Evolutionary conservation across 495 filamentous ascomycete genomes (phyloP).

Genomic region (Cladorrhinum samala): DNA sequence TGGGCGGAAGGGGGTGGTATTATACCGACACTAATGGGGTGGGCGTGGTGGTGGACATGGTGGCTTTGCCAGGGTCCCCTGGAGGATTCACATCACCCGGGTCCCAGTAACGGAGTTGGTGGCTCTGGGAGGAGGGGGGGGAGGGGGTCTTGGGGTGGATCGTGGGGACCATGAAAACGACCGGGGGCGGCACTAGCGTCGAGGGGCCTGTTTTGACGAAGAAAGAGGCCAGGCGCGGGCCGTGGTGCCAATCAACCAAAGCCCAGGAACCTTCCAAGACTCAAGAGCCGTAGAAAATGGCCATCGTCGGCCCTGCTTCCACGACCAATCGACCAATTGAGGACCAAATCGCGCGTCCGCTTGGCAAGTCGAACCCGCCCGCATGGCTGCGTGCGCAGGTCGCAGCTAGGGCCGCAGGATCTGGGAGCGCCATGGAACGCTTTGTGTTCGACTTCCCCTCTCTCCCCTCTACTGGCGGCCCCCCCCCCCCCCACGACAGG

Average conservation of each 20-base stretch:
- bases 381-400: constrained; percentile 12
- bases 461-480: too few relatives aligned
- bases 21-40: too few relatives aligned
- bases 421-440: not conserved
- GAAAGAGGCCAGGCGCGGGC: constrained; percentile 7
- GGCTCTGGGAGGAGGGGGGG: too few relatives aligned
- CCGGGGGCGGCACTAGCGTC: constrained; percentile 9
- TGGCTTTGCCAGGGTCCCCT: constrained; percentile 4
- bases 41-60: not conserved
- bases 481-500: not conserved
- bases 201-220: constrained; percentile 5
- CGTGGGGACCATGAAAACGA: constrained; percentile 8
- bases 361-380: constrained; percentile 4
- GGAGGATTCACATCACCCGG: not conserved
- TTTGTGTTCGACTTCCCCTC: not conserved
- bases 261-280: not conserved
- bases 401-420: constrained; percentile 28
- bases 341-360: not conserved
- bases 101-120: constrained; percentile 10
- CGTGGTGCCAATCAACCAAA: constrained; percentile 11
- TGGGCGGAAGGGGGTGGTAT: too few relatives aligned
- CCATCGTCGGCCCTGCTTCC: not conserved
- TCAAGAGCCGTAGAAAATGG: not conserved
- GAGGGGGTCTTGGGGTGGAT: constrained; percentile 5
- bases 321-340: not conserved